These are phyloP conservation scores for Aureobasidium lini DNA, from an alignment of 2,329 filamentous ascomycete species.

Conservation along the genomic window DNA sequence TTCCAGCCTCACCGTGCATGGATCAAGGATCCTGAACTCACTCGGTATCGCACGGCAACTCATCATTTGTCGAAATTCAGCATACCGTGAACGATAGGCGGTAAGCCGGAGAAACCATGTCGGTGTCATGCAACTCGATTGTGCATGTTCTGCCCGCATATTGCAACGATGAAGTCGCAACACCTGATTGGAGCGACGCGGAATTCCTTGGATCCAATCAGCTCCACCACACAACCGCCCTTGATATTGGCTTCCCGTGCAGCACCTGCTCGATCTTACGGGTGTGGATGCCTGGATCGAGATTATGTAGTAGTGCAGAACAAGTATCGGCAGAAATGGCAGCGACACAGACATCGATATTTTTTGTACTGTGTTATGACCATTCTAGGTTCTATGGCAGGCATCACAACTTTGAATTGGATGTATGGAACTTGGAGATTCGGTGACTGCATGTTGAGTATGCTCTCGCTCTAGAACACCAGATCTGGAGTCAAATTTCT, in stretches of 20 bases:
- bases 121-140: constrained; percentile 12
- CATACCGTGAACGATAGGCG: background rate
- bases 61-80: constrained; percentile 2
- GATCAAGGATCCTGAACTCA: background rate
- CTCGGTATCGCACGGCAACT: background rate
- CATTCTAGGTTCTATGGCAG: too few relatives aligned
- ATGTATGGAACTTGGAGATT: too few relatives aligned
- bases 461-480: too few relatives aligned
- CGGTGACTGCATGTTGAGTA: too few relatives aligned
- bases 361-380: too few relatives aligned
- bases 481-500: too few relatives aligned
- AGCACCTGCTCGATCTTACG: too few relatives aligned
- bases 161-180: background rate
- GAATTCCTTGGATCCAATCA: background rate
- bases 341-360: too few relatives aligned
- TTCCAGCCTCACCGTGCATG: background rate
- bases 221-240: constrained; percentile 10
- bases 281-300: too few relatives aligned
- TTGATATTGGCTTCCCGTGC: background rate
- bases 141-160: constrained; percentile 4
- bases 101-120: background rate
- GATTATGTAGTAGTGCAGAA: too few relatives aligned
- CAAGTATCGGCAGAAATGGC: too few relatives aligned
- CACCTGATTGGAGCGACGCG: constrained; percentile 3
- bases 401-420: too few relatives aligned